These are phyloP conservation scores for Dactylis glomerata DNA, from an alignment of 176 grass and related monocot genomes.

Conservation along the genomic window DNA sequence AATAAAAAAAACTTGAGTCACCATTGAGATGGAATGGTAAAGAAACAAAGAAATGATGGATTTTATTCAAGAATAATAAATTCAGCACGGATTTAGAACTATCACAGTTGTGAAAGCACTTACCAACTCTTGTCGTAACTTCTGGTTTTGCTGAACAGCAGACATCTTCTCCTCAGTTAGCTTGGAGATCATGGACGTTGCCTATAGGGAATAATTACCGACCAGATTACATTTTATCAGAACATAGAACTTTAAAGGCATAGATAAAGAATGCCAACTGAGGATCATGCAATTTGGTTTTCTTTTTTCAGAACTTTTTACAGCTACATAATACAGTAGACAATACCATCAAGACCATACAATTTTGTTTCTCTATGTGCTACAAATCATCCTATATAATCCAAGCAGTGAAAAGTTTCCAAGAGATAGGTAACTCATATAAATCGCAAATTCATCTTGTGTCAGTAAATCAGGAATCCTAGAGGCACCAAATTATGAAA, in stretches of 20 bases:
- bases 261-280: neutral
- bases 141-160: slow-evolving; percentile 87
- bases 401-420: neutral
- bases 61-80: neutral
- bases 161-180: slow-evolving; percentile 80
- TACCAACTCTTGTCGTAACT: slow-evolving; percentile 90
- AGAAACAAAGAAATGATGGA: neutral
- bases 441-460: neutral
- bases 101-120: slow-evolving; percentile 19
- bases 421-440: slow-evolving; percentile 8
- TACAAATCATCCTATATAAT: neutral
- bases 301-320: slow-evolving; percentile 5
- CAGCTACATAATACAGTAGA: neutral
- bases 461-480: neutral
- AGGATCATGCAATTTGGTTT: slow-evolving; percentile 3
- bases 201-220: slow-evolving; percentile 37
- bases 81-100: neutral
- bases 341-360: neutral
- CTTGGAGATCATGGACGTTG: slow-evolving; percentile 56
- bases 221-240: slow-evolving; percentile 5
- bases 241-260: neutral
- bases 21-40: neutral
- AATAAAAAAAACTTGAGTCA: neutral
- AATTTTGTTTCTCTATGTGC: neutral
- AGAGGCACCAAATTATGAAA: neutral